Evolutionary conservation across 192 early-diverging fungal genomes (phyloP).

Genomic region (Linnemannia schmuckeri): DNA sequence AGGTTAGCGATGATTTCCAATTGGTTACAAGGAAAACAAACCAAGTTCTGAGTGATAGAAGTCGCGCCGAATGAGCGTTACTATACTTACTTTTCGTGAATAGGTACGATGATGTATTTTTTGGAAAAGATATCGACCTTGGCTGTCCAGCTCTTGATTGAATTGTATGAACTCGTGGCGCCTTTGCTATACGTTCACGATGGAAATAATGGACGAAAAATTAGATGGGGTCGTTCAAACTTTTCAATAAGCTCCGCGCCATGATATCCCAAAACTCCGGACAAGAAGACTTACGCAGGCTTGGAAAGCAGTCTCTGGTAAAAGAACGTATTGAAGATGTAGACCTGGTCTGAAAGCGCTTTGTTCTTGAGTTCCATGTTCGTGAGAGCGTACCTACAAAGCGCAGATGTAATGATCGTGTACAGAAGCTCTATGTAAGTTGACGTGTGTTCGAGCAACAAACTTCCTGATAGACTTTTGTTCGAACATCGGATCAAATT

Average conservation of each 20-base stretch:
- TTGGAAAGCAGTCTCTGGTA: conserved; percentile 76
- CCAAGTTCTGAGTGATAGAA: not conserved
- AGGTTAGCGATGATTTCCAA: not conserved
- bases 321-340: conserved; percentile 91
- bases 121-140: conserved; percentile 82
- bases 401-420: not conserved
- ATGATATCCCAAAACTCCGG: not conserved
- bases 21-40: not conserved
- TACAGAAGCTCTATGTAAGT: not conserved
- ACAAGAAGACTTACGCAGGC: conserved; percentile 23
- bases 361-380: conserved; percentile 55
- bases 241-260: not conserved
- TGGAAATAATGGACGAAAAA: not conserved
- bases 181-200: conserved; percentile 28
- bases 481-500: not conserved
- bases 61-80: not conserved
- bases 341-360: conserved; percentile 66
- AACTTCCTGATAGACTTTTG: not conserved
- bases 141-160: conserved; percentile 84
- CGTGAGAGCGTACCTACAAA: conserved; percentile 43
- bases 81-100: conserved; percentile 82
- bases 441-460: not conserved
- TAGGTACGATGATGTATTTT: conserved; percentile 85
- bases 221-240: not conserved
- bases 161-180: conserved; percentile 63